A percentile compares a stretch with the other conserved stretches of the same genome.
These are phyloP conservation scores for Ophiostoma montium DNA, from an alignment of 2,329 filamentous ascomycete genomes.

Conservation along the genomic window DNA sequence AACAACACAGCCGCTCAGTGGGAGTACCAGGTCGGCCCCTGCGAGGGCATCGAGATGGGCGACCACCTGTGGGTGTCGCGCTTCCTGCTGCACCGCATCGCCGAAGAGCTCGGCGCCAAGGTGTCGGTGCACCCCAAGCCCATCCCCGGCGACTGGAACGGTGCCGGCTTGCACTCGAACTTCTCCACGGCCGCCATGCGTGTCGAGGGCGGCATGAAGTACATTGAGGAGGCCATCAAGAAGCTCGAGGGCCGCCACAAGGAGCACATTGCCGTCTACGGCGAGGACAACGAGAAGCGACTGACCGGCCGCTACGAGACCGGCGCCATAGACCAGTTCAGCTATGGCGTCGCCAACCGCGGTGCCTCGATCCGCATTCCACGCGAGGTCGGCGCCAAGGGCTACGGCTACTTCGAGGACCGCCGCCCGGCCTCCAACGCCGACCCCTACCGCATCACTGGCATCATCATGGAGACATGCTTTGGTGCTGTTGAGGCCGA, in stretches of 20 bases:
- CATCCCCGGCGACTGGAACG: conserved; percentile 91
- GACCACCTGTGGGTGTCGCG: conserved; percentile 93
- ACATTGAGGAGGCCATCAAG: conserved; percentile 76
- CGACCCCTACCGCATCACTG: conserved; percentile 58
- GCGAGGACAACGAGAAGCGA: conserved; percentile 88
- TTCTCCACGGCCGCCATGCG: conserved; percentile 86
- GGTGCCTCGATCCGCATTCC: conserved; percentile 80
- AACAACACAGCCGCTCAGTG: conserved; percentile 12
- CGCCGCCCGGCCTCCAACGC: conserved; percentile 60
- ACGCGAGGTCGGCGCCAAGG: conserved; percentile 54
- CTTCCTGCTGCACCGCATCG: conserved; percentile 63
- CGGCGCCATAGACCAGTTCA: conserved; percentile 83
- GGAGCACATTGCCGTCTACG: conserved; percentile 82
- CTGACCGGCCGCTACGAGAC: conserved; percentile 94
- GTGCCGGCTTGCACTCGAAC: conserved; percentile 60
- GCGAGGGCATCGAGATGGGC: conserved; percentile 41
- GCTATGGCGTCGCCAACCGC: conserved; percentile 89
- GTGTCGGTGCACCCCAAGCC: conserved; percentile 95
- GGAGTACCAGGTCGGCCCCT: conserved; percentile 16
- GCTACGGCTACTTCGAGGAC: conserved; percentile 50
- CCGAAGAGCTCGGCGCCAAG: conserved; percentile 93
- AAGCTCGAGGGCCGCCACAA: conserved; percentile 64
- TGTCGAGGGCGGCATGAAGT: conserved; percentile 83
- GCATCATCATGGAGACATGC: conserved; percentile 22
- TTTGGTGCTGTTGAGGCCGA: conserved; percentile 12